A percentile compares a stretch with the other conserved stretches of the same genome.
These are phyloP conservation scores for Chytridium lagenaria DNA, from an alignment of 371 early-diverging fungal species.

Conservation along the genomic window DNA sequence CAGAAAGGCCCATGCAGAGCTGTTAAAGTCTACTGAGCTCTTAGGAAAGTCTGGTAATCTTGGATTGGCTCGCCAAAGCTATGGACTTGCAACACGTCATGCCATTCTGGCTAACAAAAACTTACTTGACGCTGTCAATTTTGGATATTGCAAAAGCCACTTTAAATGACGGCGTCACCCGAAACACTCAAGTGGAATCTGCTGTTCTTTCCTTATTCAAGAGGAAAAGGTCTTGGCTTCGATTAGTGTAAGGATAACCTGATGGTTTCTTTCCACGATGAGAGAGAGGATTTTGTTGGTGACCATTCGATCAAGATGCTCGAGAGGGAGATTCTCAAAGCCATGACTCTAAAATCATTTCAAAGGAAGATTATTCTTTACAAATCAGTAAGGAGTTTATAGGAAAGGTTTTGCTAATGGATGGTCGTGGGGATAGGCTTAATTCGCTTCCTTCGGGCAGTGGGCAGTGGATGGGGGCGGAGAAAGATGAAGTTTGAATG, in stretches of 20 bases:
- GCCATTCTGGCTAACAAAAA: conserved; percentile 74
- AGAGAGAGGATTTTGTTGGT: neutral
- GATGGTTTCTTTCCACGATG: conserved; percentile 77
- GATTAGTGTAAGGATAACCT: conserved; percentile 62
- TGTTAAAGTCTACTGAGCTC: conserved; percentile 38
- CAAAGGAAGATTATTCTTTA: neutral
- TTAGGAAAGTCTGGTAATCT: conserved; percentile 65
- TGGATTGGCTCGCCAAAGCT: conserved; percentile 75
- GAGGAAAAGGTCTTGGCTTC: conserved; percentile 68
- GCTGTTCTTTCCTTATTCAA: conserved; percentile 60
- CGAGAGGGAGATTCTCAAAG: neutral
- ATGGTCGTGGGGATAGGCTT: neutral
- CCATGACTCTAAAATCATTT: neutral
- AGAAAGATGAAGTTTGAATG: too few species aligned
- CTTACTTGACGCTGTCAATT: conserved; percentile 77
- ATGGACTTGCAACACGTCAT: conserved; percentile 60
- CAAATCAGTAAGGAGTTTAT: neutral
- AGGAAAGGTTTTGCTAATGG: neutral
- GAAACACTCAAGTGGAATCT: conserved; percentile 46
- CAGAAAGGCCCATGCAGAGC: conserved; percentile 45
- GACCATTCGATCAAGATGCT: neutral
- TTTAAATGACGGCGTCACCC: conserved; percentile 57
- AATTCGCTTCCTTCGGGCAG: neutral
- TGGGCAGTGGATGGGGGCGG: too few species aligned
- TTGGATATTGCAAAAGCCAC: conserved; percentile 66